A percentile compares a stretch with the other conserved stretches of the same genome.
These are phyloP conservation scores for Nelumbo lutea DNA, from an alignment of 164 flowering plant genomes.

Conservation along the genomic window DNA sequence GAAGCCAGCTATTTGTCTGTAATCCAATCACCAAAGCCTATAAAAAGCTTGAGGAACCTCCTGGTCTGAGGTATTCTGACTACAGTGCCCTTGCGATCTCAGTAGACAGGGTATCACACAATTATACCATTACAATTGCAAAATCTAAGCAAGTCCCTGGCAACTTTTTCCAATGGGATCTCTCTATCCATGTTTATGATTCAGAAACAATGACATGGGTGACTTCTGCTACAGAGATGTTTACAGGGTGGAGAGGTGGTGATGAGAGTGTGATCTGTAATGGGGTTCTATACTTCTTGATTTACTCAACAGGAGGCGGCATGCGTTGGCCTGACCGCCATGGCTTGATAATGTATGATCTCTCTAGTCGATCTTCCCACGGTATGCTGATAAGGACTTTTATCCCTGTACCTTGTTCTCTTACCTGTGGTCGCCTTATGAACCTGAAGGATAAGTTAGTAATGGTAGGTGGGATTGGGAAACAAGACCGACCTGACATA, in stretches of 20 bases:
- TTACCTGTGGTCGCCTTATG: conserved; percentile 91
- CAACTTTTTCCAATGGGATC: conserved; percentile 75
- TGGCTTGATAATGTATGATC: conserved; percentile 56
- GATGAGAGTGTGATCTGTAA: conserved; percentile 82
- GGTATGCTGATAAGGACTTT: conserved; percentile 47
- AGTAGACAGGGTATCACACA: conserved; percentile 36
- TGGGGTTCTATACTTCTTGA: conserved; percentile 65
- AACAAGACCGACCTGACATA: conserved; percentile 66
- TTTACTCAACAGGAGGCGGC: conserved; percentile 71
- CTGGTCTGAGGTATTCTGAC: conserved; percentile 58
- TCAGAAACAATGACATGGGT: conserved; percentile 65
- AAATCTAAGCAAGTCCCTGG: conserved; percentile 83
- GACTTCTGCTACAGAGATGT: conserved; percentile 53
- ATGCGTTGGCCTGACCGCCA: conserved; percentile 50
- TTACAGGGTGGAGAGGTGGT: conserved; percentile 93
- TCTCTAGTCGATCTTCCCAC: conserved; percentile 38
- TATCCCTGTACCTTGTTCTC: conserved; percentile 73
- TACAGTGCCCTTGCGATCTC: conserved; percentile 78
- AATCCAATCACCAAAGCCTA: conserved; percentile 67
- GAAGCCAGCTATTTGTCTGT: conserved; percentile 59
- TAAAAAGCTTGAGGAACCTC: conserved; percentile 52
- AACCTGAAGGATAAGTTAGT: conserved; percentile 75
- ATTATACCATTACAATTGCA: conserved; percentile 55
- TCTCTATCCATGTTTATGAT: conserved; percentile 64
- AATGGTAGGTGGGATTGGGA: conserved; percentile 97